Conservation (phyloP, 805 yeast genomes). For the Candida argentea region DNA sequence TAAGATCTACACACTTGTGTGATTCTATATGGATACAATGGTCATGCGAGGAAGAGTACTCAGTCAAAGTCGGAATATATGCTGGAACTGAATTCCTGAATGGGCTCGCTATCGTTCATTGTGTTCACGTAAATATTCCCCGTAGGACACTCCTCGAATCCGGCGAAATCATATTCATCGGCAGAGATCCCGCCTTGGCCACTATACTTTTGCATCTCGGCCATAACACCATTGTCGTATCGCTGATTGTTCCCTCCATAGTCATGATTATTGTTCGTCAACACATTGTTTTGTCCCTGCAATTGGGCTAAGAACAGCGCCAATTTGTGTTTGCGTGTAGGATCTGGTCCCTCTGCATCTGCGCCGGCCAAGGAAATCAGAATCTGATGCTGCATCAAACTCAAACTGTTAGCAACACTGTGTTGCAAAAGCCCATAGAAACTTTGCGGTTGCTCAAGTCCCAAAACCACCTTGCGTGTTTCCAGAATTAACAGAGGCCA, state of each 20-base stretch:
- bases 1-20: no score
- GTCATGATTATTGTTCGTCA: conserved; percentile 34
- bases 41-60: not conserved
- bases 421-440: conserved; percentile 21
- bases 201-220: not conserved
- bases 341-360: conserved; percentile 6
- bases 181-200: conserved; percentile 4
- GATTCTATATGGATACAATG: no score
- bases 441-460: conserved; percentile 12
- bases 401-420: conserved; percentile 23
- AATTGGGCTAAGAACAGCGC: conserved; percentile 65
- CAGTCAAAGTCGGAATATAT: conserved; percentile 72
- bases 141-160: no score
- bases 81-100: conserved; percentile 83
- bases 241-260: conserved; percentile 7
- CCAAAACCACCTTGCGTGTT: conserved; percentile 30
- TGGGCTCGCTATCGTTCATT: conserved; percentile 38
- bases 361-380: conserved; percentile 6
- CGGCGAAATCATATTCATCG: conserved; percentile 10
- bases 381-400: conserved; percentile 26
- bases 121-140: conserved; percentile 30
- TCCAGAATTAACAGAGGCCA: conserved; percentile 34
- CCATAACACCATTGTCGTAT: conserved; percentile 3
- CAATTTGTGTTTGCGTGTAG: conserved; percentile 30
- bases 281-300: conserved; percentile 51